phyloP scores from a whole-genome alignment of 2,329 filamentous ascomycete species.

The Fusarium xylarioides region DNA sequence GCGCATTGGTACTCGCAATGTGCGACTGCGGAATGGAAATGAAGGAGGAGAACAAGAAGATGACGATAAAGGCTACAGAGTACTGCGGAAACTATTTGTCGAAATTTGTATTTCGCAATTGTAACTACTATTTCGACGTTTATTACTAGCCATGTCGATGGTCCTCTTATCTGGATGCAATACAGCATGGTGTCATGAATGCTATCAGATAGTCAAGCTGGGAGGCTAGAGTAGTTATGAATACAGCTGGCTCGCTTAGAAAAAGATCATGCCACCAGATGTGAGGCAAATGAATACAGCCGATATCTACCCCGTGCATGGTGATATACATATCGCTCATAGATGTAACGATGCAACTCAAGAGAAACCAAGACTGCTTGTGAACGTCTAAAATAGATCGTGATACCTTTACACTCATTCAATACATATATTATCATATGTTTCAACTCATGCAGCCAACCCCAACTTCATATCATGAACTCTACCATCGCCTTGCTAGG shows the following conservation, averaged over 20 bases:
- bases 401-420: not conserved
- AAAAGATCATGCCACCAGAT: not conserved
- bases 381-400: not conserved
- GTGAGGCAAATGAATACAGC: not conserved
- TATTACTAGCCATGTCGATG: not conserved
- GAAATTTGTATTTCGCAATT: not conserved
- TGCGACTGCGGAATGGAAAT: not conserved
- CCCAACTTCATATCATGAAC: not conserved
- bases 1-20: not conserved
- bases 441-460: not conserved
- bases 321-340: not conserved
- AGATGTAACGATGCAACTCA: not conserved
- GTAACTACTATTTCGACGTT: not conserved
- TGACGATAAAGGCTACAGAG: too few relatives aligned
- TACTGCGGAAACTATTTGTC: not conserved
- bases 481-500: not conserved
- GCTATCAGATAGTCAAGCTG: not conserved
- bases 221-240: not conserved
- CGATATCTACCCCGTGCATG: not conserved
- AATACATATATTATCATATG: fast-evolving
- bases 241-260: not conserved
- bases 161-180: not conserved
- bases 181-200: not conserved
- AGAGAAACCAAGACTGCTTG: not conserved
- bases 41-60: not conserved